phyloP scores from a whole-genome alignment of 495 filamentous ascomycete genomes.

The Penicillium ochrochloron region DNA sequence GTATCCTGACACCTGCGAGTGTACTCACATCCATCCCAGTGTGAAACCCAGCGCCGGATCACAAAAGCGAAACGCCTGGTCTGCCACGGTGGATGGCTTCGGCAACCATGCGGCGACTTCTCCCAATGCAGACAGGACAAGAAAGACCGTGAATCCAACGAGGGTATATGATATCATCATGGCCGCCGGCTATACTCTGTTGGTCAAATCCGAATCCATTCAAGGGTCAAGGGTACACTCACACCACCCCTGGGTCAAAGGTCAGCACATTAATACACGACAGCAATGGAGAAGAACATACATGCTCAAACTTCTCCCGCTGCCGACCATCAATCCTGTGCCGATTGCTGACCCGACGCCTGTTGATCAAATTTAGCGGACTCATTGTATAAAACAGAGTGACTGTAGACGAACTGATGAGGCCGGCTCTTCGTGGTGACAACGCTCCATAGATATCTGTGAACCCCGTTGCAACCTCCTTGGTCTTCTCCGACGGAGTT shows the following conservation, averaged over 20 bases:
- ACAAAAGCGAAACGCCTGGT: conserved; percentile 63
- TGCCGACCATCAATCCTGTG: conserved; percentile 67
- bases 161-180: conserved; percentile 69
- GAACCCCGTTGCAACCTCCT: conserved; percentile 22
- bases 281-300: conserved; percentile 38
- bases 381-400: neutral
- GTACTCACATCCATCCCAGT: conserved; percentile 55
- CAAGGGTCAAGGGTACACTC: conserved; percentile 13
- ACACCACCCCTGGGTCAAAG: conserved; percentile 38
- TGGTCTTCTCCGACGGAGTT: neutral
- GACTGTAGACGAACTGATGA: conserved; percentile 58
- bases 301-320: conserved; percentile 63
- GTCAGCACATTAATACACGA: conserved; percentile 4
- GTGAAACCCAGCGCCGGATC: conserved; percentile 68
- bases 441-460: conserved; percentile 60
- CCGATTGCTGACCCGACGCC: conserved; percentile 86
- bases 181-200: conserved; percentile 46
- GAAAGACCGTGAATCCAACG: conserved; percentile 62
- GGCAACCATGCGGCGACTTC: conserved; percentile 68
- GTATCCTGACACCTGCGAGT: neutral
- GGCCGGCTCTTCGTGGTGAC: conserved; percentile 69
- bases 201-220: conserved; percentile 8
- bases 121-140: conserved; percentile 65
- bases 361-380: conserved; percentile 24
- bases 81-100: conserved; percentile 58